Evolutionary conservation across 1,284 basidiomycete genomes (phyloP).

Genomic region (Apiotrichum brassicae): DNA sequence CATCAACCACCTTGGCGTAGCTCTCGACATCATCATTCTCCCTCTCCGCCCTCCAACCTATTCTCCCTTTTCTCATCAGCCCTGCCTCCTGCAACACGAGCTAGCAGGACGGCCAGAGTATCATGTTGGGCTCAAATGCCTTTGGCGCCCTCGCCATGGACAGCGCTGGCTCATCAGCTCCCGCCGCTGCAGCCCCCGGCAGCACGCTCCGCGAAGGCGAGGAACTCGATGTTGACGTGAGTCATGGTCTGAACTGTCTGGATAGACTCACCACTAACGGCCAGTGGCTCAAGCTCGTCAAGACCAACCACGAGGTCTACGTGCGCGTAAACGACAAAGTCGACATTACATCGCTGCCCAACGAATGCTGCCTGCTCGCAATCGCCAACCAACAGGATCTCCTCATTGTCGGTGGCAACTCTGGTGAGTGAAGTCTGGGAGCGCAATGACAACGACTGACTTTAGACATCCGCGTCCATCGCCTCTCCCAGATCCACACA

Average conservation of each 20-base stretch:
- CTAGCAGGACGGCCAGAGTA: background rate
- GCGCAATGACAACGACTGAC: background rate
- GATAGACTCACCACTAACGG: background rate
- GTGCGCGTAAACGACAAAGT: constrained; percentile 40
- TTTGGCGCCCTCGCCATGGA: constrained; percentile 35
- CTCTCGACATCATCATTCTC: too few relatives aligned
- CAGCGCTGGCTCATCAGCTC: background rate
- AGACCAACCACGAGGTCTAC: constrained; percentile 44
- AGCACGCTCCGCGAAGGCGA: constrained; percentile 31
- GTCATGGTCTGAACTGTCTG: background rate
- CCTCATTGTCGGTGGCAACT: constrained; percentile 43
- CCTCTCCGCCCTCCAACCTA: too few relatives aligned
- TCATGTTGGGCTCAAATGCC: constrained; percentile 30
- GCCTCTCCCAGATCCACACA: constrained; percentile 29
- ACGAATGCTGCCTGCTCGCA: constrained; percentile 44
- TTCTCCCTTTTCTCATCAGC: too few relatives aligned
- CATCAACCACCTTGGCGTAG: too few relatives aligned
- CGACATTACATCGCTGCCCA: constrained; percentile 36
- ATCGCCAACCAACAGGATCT: constrained; percentile 43
- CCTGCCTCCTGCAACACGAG: background rate
- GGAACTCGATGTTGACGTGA: constrained; percentile 40
- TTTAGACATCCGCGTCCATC: constrained; percentile 37
- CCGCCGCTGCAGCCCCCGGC: constrained; percentile 21
- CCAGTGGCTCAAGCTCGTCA: constrained; percentile 46
- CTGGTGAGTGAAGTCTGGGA: constrained; percentile 10